Evolutionary conservation across 208 protist species (phyloP), one percentile per base, ranked within the genome.

Genomic region (Herpetomonas samuelpessoai): DNA sequence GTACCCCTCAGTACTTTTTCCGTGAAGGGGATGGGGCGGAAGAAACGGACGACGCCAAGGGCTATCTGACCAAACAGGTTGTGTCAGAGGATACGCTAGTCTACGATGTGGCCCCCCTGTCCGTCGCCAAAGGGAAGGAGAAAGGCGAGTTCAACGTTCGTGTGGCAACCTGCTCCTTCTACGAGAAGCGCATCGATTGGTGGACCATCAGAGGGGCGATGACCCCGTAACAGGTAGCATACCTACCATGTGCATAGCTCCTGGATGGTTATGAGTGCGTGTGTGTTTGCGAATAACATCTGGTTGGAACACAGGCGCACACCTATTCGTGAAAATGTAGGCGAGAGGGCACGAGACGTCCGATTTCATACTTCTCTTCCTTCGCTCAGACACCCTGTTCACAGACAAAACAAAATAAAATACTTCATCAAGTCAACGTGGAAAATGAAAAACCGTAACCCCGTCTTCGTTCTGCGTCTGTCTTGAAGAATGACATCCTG

Each of bases 101-200:
- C 46, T 95, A 95, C 60, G 88, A 95, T 61, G 76, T 66, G 6
- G 81, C 85, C 2, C 79, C 89, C 21, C 71, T 89, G 39, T 22
- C 12, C 21, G n/a, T 24, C 41, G 0, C 16, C 30, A 25, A 10
- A 0, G 26, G 0, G 0, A 39, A 10, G 26, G 2, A 16, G 16
- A 7, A 25, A 12, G 46, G 58, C 38, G 26, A 61, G 4, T 16
- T 22, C 27, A 4, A 58, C 29, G 67, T 52, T 10, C 46, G 60
- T 10, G 65, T 92, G 29, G 80, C 78, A 28, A 83, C 85, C 6
- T 81, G 77, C 53, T 88, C 86, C 18, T 95, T 95, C 62, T 95
- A 95, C 58, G 87, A 92, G 28, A 77, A 74, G 58, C 58, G 58
- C 16, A 72, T 92, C 48, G 75, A 80, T 49, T 6, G 86, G 14